Conservation (phyloP, 108 stramenopile genomes). For the Pseudonitzschia multistriata region DNA sequence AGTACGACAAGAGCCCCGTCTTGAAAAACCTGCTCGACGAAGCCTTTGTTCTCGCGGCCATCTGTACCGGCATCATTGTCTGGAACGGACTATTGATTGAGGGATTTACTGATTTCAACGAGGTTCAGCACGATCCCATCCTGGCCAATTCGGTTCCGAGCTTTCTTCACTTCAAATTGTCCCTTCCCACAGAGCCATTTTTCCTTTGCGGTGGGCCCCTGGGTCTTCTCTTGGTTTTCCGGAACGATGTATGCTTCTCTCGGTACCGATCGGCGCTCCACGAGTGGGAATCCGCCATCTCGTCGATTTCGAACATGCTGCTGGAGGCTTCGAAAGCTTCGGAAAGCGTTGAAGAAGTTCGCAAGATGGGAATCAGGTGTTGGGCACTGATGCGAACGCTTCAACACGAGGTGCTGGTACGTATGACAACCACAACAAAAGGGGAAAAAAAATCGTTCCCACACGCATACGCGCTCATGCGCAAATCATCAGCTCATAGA, state of each 20-base stretch:
- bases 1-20: neutral
- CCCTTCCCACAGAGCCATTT: constrained; percentile 56
- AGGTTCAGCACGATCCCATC: neutral
- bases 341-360: neutral
- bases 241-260: constrained; percentile 57
- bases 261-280: constrained; percentile 47
- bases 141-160: neutral
- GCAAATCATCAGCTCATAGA: neutral
- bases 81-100: constrained; percentile 1
- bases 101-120: neutral
- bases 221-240: constrained; percentile 64
- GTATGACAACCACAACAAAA: neutral
- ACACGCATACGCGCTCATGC: neutral
- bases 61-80: neutral
- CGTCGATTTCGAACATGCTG: neutral
- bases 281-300: constrained; percentile 7
- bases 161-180: constrained; percentile 16
- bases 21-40: neutral
- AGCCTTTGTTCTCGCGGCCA: neutral
- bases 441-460: too few relatives aligned
- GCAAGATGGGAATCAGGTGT: neutral
- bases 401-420: neutral
- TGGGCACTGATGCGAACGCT: neutral
- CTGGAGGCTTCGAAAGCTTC: neutral
- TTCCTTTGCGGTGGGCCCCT: constrained; percentile 53